Evolutionary conservation across 2,329 filamentous ascomycete genomes (phyloP), one percentile per base, ranked within the genome.

Genomic region (Colletotrichum sp.): DNA sequence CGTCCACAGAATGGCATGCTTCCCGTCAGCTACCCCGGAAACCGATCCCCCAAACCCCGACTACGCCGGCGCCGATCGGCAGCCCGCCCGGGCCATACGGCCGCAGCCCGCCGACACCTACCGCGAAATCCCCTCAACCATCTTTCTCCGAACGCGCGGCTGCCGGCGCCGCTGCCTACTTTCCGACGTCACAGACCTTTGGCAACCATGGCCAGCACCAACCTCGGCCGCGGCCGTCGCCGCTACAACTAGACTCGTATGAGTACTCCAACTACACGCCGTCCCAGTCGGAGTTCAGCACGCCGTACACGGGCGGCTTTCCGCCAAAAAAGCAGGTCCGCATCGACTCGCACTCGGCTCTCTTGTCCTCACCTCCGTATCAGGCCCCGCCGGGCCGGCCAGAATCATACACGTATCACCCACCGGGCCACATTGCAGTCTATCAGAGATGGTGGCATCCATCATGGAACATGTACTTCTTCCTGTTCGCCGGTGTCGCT

Each of bases 381-480:
- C 64, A 30, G 60, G 65, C 60, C 8, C 71, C 66, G 28, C 38
- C 66, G 7, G 58, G 58, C 12, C 70, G 74, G 12, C 74, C 63
- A 8, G 55, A 65, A 15, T 65, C 70, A 4, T 74, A 70, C 5
- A 72, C 66, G 5, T 75, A 77, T 24, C 65, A 77, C 12, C 72
- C 75, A 15, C 72, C 75, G 21, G 58, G 69, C 16, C 61, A 66
- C 28, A 52, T 75, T 26, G 34, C 34, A 8, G 61, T n/a, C 52
- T 77, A 61, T 71, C 70, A 69, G 55, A 67, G 6, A 43, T 78
- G 84, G 73, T 88, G 85, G 85, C 83, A 83, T 21, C 78, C 83
- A 6, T 81, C 82, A 3, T 83, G 82, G 74, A 78, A 80, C 60
- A 85, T 85, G 83, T 82, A 84, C 67, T 58, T 82, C 28, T 79